These are phyloP conservation scores for Termitomyces heimii DNA, from an alignment of 768 basidiomycete species.

Conservation along the genomic window DNA sequence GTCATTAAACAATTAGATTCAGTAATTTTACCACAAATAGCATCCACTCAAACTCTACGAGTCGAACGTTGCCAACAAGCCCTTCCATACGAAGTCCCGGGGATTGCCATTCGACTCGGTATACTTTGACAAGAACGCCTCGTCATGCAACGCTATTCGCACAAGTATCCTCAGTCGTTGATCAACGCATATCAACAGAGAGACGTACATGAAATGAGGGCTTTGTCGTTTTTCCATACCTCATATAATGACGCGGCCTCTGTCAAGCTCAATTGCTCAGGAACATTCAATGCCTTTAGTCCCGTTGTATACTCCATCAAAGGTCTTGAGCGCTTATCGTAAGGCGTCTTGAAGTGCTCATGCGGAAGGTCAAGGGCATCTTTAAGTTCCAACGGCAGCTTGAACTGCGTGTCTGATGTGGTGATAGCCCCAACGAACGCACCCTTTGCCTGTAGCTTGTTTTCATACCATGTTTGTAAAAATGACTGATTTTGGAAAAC, in stretches of 20 bases:
- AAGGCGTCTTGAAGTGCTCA: slow-evolving; percentile 42
- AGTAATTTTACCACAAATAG: not conserved
- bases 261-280: slow-evolving; percentile 48
- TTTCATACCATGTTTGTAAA: not conserved
- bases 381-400: slow-evolving; percentile 55
- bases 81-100: slow-evolving; percentile 70
- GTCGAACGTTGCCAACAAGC: slow-evolving; percentile 35
- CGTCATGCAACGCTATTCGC: slow-evolving; percentile 42
- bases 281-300: slow-evolving; percentile 32
- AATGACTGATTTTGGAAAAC: slow-evolving; percentile 20
- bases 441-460: slow-evolving; percentile 48
- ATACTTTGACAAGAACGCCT: slow-evolving; percentile 74
- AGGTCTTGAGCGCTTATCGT: slow-evolving; percentile 44
- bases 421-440: slow-evolving; percentile 70
- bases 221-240: slow-evolving; percentile 62
- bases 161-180: not conserved
- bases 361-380: slow-evolving; percentile 49
- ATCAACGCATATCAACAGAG: not conserved
- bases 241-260: slow-evolving; percentile 79
- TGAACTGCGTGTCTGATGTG: slow-evolving; percentile 51
- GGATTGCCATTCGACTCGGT: slow-evolving; percentile 75
- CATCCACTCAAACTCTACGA: not conserved
- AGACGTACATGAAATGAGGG: slow-evolving; percentile 44
- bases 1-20: not conserved
- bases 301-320: slow-evolving; percentile 52